Evolutionary conservation across 495 filamentous ascomycete species (phyloP).

Genomic region (Lasiosphaeris hirsuta): DNA sequence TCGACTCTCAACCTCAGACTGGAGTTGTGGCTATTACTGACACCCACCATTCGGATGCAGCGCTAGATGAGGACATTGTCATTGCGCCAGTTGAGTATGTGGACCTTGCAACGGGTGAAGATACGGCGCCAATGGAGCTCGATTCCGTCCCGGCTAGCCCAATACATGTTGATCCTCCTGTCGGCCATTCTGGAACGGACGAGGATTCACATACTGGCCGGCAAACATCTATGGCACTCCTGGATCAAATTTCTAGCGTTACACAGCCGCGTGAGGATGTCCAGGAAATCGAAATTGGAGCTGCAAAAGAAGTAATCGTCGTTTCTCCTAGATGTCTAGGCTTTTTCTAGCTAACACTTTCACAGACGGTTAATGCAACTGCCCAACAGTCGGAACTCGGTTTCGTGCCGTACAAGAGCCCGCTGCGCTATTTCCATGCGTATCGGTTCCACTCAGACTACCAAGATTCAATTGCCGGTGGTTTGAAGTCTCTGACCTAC

Average conservation of each 20-base stretch:
- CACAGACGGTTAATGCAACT: slow-evolving; percentile 10
- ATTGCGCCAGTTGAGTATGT: not conserved
- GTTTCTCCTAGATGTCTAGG: slow-evolving; percentile 18
- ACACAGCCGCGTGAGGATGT: slow-evolving; percentile 24
- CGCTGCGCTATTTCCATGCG: slow-evolving; percentile 75
- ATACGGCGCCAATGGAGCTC: slow-evolving; percentile 27
- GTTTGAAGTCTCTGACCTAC: slow-evolving; percentile 87
- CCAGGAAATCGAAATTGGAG: slow-evolving; percentile 26
- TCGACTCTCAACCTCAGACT: too few species aligned
- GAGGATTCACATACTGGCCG: not conserved
- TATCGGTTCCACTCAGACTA: slow-evolving; percentile 86
- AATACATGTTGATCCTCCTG: not conserved
- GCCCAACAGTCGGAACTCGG: slow-evolving; percentile 7
- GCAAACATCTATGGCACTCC: slow-evolving; percentile 4
- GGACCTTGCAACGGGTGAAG: slow-evolving; percentile 10
- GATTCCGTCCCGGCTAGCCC: slow-evolving; percentile 25
- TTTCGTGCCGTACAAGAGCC: slow-evolving; percentile 78
- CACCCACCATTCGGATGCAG: not conserved
- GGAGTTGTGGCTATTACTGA: not conserved
- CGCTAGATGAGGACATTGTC: not conserved
- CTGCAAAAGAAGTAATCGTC: slow-evolving; percentile 35
- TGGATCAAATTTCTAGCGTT: slow-evolving; percentile 28
- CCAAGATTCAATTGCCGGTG: slow-evolving; percentile 62
- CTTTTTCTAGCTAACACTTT: slow-evolving; percentile 16
- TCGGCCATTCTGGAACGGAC: not conserved